A percentile compares a stretch with the other conserved stretches of the same genome.
Evolutionary conservation across 441 rosid species (phyloP).

Genomic region (Mallotus japonicus): DNA sequence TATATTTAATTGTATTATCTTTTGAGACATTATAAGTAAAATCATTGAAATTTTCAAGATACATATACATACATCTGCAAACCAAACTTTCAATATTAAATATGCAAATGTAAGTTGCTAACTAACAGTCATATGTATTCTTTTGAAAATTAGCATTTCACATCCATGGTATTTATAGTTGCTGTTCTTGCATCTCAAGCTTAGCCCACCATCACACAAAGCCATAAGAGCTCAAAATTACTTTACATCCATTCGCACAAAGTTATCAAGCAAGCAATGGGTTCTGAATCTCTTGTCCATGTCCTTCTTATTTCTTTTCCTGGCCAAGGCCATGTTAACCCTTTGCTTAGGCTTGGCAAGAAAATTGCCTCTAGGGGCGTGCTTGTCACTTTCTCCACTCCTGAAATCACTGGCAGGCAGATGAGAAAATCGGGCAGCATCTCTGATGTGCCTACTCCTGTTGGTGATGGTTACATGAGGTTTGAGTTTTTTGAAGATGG

Average conservation of each 20-base stretch:
- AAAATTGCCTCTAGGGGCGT: constrained; percentile 69
- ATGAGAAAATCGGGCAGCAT: constrained; percentile 48
- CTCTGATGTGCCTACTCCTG: constrained; percentile 40
- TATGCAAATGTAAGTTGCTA: no score
- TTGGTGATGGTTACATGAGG: constrained; percentile 62
- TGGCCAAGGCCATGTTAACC: constrained; percentile 78
- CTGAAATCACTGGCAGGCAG: constrained; percentile 47
- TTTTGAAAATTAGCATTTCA: no score
- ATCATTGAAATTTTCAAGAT: no score
- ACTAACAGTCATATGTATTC: no score
- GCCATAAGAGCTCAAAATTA: no score
- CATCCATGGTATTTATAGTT: no score
- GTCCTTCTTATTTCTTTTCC: constrained; percentile 67
- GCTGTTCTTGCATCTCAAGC: no score
- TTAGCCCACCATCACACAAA: no score
- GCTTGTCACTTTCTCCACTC: constrained; percentile 61
- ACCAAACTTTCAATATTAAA: no score
- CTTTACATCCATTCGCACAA: background rate
- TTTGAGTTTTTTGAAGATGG: constrained; percentile 68
- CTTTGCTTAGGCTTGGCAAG: constrained; percentile 74
- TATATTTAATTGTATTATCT: no score
- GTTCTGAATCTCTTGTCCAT: constrained; percentile 48
- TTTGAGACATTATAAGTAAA: no score
- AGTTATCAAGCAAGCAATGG: constrained; percentile 23
- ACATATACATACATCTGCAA: no score